phyloP scores from a whole-genome alignment of 2,329 filamentous ascomycete species.

The Hawksworthiomyces lignivorus region DNA sequence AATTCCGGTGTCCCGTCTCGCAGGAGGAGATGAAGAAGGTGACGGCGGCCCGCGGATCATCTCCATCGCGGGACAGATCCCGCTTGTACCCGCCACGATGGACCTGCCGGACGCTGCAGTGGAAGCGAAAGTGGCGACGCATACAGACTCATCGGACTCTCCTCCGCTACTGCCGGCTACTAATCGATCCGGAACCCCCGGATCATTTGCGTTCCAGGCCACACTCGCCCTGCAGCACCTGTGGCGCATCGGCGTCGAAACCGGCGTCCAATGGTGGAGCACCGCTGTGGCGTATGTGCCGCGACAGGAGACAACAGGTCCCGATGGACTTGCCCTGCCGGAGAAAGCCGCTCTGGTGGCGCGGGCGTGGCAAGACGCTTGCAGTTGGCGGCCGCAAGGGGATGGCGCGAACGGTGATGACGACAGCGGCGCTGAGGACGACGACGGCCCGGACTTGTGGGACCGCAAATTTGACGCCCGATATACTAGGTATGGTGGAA shows the following conservation, averaged over 20 bases:
- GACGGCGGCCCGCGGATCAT: slow-evolving; percentile 31
- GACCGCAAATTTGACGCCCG: slow-evolving; percentile 51
- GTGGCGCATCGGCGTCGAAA: slow-evolving; percentile 69
- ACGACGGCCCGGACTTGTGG: slow-evolving; percentile 57
- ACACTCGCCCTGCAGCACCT: slow-evolving; percentile 79
- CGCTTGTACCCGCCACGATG: slow-evolving; percentile 78
- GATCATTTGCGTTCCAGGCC: slow-evolving; percentile 45
- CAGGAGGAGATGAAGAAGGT: slow-evolving; percentile 1
- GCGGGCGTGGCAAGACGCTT: slow-evolving; percentile 40
- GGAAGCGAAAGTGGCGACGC: not conserved
- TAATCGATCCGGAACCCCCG: not conserved
- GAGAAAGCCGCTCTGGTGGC: slow-evolving; percentile 35
- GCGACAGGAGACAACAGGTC: slow-evolving; percentile 19
- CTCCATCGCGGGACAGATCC: slow-evolving; percentile 84
- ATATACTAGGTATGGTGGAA: slow-evolving; percentile 32
- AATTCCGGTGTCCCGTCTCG: slow-evolving; percentile 24
- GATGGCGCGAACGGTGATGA: slow-evolving; percentile 37
- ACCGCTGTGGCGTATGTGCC: slow-evolving; percentile 70
- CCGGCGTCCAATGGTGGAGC: slow-evolving; percentile 66
- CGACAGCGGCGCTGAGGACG: slow-evolving; percentile 40
- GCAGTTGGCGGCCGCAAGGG: slow-evolving; percentile 24
- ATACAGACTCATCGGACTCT: not conserved
- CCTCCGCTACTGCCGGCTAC: too few species aligned
- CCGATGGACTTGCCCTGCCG: slow-evolving; percentile 13
- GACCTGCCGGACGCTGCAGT: slow-evolving; percentile 31